A percentile compares a stretch with the other conserved stretches of the same genome.
These are phyloP conservation scores for Geranomyces michiganensis DNA, from an alignment of 192 early-diverging fungal species.

Conservation along the genomic window DNA sequence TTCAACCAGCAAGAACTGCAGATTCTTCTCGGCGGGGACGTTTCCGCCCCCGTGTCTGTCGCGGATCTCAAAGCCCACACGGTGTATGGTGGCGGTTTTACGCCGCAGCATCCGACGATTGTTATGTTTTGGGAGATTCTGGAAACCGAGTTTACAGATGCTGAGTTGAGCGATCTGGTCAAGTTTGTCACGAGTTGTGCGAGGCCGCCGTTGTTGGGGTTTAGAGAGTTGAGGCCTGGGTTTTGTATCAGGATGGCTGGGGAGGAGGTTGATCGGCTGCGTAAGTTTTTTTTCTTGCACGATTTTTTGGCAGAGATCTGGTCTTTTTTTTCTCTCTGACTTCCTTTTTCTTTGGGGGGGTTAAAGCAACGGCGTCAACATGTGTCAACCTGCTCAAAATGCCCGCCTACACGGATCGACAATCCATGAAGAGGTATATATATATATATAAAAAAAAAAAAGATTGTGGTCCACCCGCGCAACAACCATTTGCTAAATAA, in stretches of 20 bases:
- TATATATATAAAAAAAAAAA: too few relatives aligned
- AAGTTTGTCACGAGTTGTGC: slow-evolving; percentile 93
- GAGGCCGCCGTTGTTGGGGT: slow-evolving; percentile 89
- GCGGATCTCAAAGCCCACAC: slow-evolving; percentile 76
- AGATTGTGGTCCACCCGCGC: too few relatives aligned
- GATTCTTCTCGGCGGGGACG: slow-evolving; percentile 79
- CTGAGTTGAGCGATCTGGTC: slow-evolving; percentile 68
- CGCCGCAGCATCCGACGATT: slow-evolving; percentile 73
- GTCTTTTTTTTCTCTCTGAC: not conserved
- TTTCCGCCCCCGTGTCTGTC: slow-evolving; percentile 71
- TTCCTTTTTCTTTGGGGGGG: slow-evolving; percentile 3
- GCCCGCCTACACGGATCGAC: slow-evolving; percentile 69
- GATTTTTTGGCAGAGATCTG: too few relatives aligned
- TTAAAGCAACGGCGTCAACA: slow-evolving; percentile 53
- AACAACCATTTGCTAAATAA: too few relatives aligned
- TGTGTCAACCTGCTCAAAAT: slow-evolving; percentile 91
- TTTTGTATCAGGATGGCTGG: slow-evolving; percentile 75
- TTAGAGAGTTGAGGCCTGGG: slow-evolving; percentile 70
- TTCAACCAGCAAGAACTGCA: slow-evolving; percentile 95
- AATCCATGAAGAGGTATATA: slow-evolving; percentile 63
- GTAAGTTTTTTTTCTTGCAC: slow-evolving; percentile 35
- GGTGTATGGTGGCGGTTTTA: slow-evolving; percentile 75
- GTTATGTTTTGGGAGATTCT: slow-evolving; percentile 75
- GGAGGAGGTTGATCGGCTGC: slow-evolving; percentile 71
- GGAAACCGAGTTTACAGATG: slow-evolving; percentile 53